Base-by-base conservation (phyloP, 169 alveolate species). In the Cardiosporidium cionae region DNA sequence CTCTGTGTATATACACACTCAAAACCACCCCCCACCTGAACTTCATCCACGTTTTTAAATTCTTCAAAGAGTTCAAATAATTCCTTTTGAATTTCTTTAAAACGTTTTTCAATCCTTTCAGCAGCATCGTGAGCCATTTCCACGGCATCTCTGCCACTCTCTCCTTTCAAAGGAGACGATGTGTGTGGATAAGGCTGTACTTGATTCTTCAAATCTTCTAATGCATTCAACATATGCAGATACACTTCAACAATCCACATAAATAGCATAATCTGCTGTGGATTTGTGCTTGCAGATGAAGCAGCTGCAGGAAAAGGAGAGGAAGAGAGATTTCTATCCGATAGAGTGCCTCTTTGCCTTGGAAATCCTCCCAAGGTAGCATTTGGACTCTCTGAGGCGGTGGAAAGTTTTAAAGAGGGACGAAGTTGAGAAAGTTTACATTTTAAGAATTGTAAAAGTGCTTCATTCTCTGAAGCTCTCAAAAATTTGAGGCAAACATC, bases 201-300 rank as follows among this genome's bases (percentile, higher is more conserved):
- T 9, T 58, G 67, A 9, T 58, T 29, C 22, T 3, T 58, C 35
- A 25, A 32, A 16, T 3, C 23, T n/a, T 44, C 58, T 9, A 9
- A 9, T 16, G 58, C 58, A 0, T 36, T 52, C 32, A 68, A 52
- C 65, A 52, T 52, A 52, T 36, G 74, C 0, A 68, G 65, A 3
- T 3, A 9, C 7, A 68, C 6, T 44, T 68, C 74, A 36, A 36
- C 65, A 1, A 35, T 68, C 74, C 74, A 68, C 29, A 68, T 32
- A 23, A 68, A 68, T 28, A 68, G 74, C 74, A 68, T 68, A 37
- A 68, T 66, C 32, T 68, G 65, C 65, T 34, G 65, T 2, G 65
- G 74, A 2, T 36, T 4, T 29, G 7, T 32, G 7, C 67, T 6
- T 32, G 7, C 7, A 7, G 3, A 16, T 28, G 65, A 32, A 33